phyloP scores from a whole-genome alignment of 1,284 basidiomycete genomes.

The Phylloboletellus chloephorus region DNA sequence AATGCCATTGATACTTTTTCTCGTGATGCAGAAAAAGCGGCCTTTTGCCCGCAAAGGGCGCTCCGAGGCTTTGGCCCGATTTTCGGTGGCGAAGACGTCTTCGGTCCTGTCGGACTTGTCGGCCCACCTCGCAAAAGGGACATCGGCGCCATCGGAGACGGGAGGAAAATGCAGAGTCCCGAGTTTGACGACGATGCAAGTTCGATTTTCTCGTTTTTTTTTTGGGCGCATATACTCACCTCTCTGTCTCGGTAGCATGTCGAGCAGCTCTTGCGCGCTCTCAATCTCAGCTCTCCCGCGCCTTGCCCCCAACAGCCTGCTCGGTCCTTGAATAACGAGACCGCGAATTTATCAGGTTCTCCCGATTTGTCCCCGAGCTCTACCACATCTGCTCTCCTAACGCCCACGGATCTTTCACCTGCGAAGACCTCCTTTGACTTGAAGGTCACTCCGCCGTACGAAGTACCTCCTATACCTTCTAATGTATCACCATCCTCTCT shows the following conservation, averaged over 20 bases:
- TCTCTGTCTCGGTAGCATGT: slow-evolving; percentile 49
- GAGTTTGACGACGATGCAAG: slow-evolving; percentile 52
- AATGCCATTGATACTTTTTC: slow-evolving; percentile 55
- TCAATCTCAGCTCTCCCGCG: slow-evolving; percentile 68
- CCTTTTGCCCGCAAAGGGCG: slow-evolving; percentile 22
- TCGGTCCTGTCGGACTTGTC: slow-evolving; percentile 54
- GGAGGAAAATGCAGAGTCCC: slow-evolving; percentile 56
- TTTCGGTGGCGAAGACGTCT: slow-evolving; percentile 52
- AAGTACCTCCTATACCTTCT: slow-evolving; percentile 34
- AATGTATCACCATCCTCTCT: slow-evolving; percentile 34
- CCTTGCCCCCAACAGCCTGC: slow-evolving; percentile 42
- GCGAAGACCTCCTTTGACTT: slow-evolving; percentile 50
- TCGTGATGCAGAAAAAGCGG: slow-evolving; percentile 40
- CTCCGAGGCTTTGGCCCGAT: slow-evolving; percentile 22
- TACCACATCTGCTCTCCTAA: slow-evolving; percentile 56
- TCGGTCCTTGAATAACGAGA: slow-evolving; percentile 37
- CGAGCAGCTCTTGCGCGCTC: slow-evolving; percentile 66
- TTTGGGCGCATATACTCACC: slow-evolving; percentile 31
- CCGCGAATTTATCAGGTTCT: slow-evolving; percentile 43
- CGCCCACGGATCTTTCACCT: slow-evolving; percentile 65
- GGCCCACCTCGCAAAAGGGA: slow-evolving; percentile 40
- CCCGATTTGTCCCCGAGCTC: slow-evolving; percentile 66
- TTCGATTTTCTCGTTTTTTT: slow-evolving; percentile 17
- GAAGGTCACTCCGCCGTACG: slow-evolving; percentile 49
- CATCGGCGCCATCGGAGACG: slow-evolving; percentile 71